A percentile compares a stretch with the other conserved stretches of the same genome.
Conservation (phyloP, 768 basidiomycete species). For the Nidularia sp. region DNA sequence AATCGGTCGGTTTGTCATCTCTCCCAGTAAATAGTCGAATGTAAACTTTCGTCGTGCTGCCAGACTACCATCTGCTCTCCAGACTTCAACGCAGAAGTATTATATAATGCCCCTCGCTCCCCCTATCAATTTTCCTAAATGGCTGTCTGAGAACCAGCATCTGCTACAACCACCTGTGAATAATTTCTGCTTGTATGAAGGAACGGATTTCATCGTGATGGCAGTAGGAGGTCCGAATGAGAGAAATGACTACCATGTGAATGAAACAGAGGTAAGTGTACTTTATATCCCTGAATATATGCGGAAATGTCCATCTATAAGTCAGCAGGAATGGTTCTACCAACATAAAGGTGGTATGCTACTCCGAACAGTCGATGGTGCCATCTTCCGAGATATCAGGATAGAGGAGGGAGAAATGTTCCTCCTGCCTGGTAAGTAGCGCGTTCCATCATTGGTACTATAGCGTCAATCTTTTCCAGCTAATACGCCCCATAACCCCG, state of each 20-base stretch:
- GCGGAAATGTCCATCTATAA: slow-evolving; percentile 5
- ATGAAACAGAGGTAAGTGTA: slow-evolving; percentile 77
- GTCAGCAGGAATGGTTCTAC: slow-evolving; percentile 92
- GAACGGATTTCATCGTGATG: slow-evolving; percentile 92
- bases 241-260: slow-evolving; percentile 91
- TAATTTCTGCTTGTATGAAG: slow-evolving; percentile 82
- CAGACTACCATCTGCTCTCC: too few relatives aligned
- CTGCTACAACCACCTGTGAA: slow-evolving; percentile 89
- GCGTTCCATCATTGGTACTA: not conserved
- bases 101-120: slow-evolving; percentile 63
- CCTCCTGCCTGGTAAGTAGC: slow-evolving; percentile 72
- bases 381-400: slow-evolving; percentile 74
- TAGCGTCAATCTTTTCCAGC: slow-evolving; percentile 36
- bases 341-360: slow-evolving; percentile 94
- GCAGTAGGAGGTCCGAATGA: slow-evolving; percentile 94
- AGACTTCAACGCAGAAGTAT: too few relatives aligned
- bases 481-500: slow-evolving; percentile 95
- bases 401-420: slow-evolving; percentile 99
- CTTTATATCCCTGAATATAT: too few relatives aligned
- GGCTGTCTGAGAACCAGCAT: slow-evolving; percentile 80
- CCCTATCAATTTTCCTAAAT: slow-evolving; percentile 86
- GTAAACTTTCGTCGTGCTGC: too few relatives aligned
- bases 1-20: too few relatives aligned
- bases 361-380: slow-evolving; percentile 79
- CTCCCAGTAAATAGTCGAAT: too few relatives aligned